Evolutionary conservation across 306 rosid species (phyloP).

Genomic region (Quercus mongolica): DNA sequence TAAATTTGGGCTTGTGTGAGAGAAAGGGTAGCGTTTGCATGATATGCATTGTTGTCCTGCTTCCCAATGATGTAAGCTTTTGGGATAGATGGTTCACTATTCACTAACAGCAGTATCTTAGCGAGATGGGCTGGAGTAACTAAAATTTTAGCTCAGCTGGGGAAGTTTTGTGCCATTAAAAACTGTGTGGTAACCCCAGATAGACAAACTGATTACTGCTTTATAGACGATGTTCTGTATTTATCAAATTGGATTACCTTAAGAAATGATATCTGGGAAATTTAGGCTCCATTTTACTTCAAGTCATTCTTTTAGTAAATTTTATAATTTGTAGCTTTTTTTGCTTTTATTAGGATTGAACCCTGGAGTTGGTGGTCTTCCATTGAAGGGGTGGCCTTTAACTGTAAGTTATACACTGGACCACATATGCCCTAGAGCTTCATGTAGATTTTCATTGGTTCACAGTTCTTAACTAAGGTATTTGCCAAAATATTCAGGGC

Average conservation of each 20-base stretch:
- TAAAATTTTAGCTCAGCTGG: background rate
- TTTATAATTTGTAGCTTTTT: slow-evolving; percentile 10
- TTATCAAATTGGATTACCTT: background rate
- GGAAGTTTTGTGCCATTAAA: background rate
- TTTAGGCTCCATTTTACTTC: background rate
- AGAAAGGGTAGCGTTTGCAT: no score
- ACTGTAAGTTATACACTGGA: slow-evolving; percentile 56
- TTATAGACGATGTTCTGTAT: background rate
- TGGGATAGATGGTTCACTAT: no score
- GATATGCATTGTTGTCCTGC: no score
- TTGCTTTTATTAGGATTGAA: slow-evolving; percentile 55
- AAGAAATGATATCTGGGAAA: background rate
- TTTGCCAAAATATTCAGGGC: slow-evolving; percentile 49
- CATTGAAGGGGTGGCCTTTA: slow-evolving; percentile 95
- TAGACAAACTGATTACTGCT: background rate
- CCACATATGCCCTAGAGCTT: slow-evolving; percentile 9
- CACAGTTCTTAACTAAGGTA: slow-evolving; percentile 11
- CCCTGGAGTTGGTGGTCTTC: slow-evolving; percentile 72
- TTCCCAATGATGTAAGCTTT: no score
- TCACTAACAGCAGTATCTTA: no score
- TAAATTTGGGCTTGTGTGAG: no score
- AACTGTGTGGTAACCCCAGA: background rate
- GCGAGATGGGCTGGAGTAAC: background rate
- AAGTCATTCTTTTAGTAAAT: background rate
- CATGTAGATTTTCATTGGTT: slow-evolving; percentile 21